Evolutionary conservation across 306 rosid genomes (phyloP).

Genomic region (Trifolium subterraneum): DNA sequence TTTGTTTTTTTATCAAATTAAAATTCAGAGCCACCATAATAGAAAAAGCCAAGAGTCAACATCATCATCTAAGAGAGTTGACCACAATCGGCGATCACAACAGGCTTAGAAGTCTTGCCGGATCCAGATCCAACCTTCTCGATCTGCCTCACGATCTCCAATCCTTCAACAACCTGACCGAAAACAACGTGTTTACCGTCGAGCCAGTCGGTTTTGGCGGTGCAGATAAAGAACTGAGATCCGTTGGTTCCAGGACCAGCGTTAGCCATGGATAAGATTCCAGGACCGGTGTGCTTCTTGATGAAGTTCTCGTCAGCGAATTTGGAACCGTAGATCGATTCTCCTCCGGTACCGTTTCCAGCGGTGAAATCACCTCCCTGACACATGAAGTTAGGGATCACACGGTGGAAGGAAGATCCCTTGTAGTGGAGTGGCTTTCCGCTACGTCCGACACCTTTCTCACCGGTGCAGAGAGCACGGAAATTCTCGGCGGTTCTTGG

Average conservation of each 20-base stretch:
- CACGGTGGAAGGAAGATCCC: conserved; percentile 88
- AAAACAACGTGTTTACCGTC: conserved; percentile 95
- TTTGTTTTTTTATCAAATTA: conserved; percentile 1
- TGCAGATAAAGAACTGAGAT: conserved; percentile 95
- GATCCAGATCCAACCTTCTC: conserved; percentile 81
- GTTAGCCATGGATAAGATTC: conserved; percentile 87
- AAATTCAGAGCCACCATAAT: conserved; percentile 43
- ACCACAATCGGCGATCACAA: conserved; percentile 73
- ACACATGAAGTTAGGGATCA: conserved; percentile 93
- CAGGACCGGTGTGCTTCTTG: conserved; percentile 94
- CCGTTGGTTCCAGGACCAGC: conserved; percentile 94
- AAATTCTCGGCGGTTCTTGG: conserved; percentile 93
- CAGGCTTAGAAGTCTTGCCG: conserved; percentile 71
- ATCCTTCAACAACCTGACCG: conserved; percentile 72
- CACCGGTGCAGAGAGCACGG: conserved; percentile 98
- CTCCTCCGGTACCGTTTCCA: conserved; percentile 97
- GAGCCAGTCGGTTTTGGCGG: conserved; percentile 84
- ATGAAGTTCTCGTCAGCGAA: conserved; percentile 92
- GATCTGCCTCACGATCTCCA: conserved; percentile 56
- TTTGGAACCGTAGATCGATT: conserved; percentile 88
- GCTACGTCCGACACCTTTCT: conserved; percentile 77
- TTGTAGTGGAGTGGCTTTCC: conserved; percentile 90
- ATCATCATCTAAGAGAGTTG: conserved; percentile 67
- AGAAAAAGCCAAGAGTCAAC: background rate
- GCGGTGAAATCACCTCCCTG: conserved; percentile 98